phyloP scores from a whole-genome alignment of 179 eudicot species.

The Carnegiea gigantea region DNA sequence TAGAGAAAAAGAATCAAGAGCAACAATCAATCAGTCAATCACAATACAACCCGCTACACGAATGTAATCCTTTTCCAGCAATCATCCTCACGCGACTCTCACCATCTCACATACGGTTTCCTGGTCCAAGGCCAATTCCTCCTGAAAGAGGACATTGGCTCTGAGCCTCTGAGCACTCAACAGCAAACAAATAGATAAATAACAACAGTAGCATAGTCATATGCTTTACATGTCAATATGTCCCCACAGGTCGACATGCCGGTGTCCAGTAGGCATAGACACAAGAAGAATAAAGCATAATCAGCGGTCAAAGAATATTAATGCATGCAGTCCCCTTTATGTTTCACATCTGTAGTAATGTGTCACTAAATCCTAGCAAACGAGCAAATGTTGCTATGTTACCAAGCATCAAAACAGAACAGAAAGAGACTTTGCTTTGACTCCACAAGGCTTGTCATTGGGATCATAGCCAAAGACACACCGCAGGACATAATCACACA shows the following conservation, averaged over 20 bases:
- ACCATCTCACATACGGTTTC: too few relatives aligned
- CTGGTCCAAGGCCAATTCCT: too few relatives aligned
- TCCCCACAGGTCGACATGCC: background rate
- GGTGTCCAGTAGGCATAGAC: background rate
- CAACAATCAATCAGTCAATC: background rate
- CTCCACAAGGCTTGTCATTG: background rate
- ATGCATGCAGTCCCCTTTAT: background rate
- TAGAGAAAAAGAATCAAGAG: background rate
- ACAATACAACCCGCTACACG: background rate
- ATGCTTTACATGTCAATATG: background rate
- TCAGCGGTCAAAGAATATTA: background rate
- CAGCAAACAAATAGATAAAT: background rate
- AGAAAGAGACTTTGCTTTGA: conserved; percentile 8
- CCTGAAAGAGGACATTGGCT: too few relatives aligned
- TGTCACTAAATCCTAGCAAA: background rate
- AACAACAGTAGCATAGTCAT: background rate
- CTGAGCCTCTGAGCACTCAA: background rate
- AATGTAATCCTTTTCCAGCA: background rate
- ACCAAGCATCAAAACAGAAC: background rate
- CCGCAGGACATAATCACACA: background rate
- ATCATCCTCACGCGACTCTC: too few relatives aligned
- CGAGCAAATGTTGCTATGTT: background rate
- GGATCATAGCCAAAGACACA: background rate
- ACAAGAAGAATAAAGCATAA: too few relatives aligned
- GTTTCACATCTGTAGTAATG: background rate